Base-by-base conservation (phyloP, 805 yeast genomes). In the Kodamaea restingae region DNA sequence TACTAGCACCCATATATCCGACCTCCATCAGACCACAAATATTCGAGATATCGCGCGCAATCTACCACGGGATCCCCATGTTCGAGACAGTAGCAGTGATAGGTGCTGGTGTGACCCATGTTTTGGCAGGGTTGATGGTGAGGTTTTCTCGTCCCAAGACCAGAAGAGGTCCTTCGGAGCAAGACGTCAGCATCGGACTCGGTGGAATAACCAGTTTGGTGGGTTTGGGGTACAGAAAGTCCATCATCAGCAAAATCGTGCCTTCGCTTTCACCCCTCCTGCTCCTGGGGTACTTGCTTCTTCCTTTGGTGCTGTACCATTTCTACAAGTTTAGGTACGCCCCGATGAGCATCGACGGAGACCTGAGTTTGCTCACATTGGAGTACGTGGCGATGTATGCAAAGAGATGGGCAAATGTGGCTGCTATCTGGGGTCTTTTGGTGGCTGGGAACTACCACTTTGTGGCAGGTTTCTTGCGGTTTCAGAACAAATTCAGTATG, bases 291-390 rank as follows among this genome's bases (percentile, higher is more conserved):
- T 78, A 76, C 50, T 31, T 76, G 3, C 60, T 81, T 26, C 39
- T 73, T 0, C 71, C 75, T 0, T 47, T 76, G 6, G 40, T 78
- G 1, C 35, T 46, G 0, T 68, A 58, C 30, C 93, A 84, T 51
- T 63, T 64, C 12, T 41, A 59, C 9, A 68, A 71, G 32, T 65
- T 72, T 46, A 63, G 87, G 38, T 35, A 69, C 3, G 61, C 64
- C 0, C 88, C 91, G 0, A 18, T 65, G n/a, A 12, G 50, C 2
- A 62, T 78, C 1, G 84, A 81, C 42, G 88, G 87, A 1, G 91
- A 83, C 55, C 74, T 82, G 2, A 70, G 81, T 1, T 60, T 73
- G 39, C 57, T 84, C 15, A 70, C 63, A 32, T 57, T 84, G 32
- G 71, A 73, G 7, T 82, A 67, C 49, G 63, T 83, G 7, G 48